Evolutionary conservation across 2,329 filamentous ascomycete genomes (phyloP).

Genomic region (Gaeumannomyces tritici): DNA sequence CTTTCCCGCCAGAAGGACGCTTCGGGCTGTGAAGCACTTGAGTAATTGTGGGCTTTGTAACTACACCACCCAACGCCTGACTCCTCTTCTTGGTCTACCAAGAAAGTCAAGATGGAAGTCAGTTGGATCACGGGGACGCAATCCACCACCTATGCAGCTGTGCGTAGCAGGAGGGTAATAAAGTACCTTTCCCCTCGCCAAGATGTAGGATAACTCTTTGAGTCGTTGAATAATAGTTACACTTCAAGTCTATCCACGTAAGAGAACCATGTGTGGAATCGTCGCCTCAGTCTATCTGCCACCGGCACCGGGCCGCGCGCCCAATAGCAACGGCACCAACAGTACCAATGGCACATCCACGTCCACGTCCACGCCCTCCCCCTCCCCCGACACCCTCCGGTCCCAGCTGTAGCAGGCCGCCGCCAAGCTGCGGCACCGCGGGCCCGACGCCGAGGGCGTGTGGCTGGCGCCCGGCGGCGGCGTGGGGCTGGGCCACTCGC

Average conservation of each 20-base stretch:
- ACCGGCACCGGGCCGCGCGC: no score
- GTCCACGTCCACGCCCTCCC: no score
- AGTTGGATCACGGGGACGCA: no score
- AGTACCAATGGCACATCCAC: no score
- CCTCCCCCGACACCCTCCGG: neutral
- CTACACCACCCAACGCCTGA: no score
- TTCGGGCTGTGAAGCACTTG: no score
- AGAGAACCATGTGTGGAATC: neutral
- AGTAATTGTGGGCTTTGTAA: no score
- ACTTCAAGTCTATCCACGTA: neutral
- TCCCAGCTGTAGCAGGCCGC: slow-evolving; percentile 14
- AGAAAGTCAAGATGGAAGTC: neutral
- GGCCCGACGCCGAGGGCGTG: slow-evolving; percentile 18
- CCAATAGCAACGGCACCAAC: neutral
- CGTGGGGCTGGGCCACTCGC: slow-evolving; percentile 32
- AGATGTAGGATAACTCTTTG: neutral
- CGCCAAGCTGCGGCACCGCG: slow-evolving; percentile 18
- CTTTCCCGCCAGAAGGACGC: no score
- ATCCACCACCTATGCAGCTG: no score
- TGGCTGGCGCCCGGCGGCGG: slow-evolving; percentile 16
- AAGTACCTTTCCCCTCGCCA: neutral
- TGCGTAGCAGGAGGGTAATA: neutral
- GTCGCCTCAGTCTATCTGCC: neutral
- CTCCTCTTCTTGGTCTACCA: no score
- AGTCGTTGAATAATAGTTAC: neutral